Percentiles rank a stretch among this genome's conserved stretches.
Conservation (phyloP, 768 basidiomycete species). For the Boletus reticulatus region DNA sequence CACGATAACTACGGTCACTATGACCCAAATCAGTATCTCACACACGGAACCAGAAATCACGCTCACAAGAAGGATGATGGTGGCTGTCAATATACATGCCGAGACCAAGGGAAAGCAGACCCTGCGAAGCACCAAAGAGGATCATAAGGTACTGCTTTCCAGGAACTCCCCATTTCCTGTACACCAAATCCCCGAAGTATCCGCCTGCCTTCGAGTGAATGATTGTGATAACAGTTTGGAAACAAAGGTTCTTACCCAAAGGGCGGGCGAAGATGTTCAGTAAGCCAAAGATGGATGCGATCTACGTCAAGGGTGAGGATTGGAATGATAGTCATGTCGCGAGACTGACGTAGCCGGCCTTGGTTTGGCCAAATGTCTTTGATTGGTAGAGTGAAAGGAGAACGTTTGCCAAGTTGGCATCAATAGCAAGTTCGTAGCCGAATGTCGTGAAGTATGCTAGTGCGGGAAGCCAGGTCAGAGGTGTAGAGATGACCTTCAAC, state of each 20-base stretch:
- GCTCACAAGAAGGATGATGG: slow-evolving; percentile 19
- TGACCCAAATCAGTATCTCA: not conserved
- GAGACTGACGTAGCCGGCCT: slow-evolving; percentile 7
- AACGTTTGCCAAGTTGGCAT: slow-evolving; percentile 5
- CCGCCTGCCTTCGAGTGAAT: not conserved
- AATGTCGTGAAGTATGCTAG: slow-evolving; percentile 3
- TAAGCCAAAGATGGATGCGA: slow-evolving; percentile 2
- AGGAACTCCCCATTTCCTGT: slow-evolving; percentile 3
- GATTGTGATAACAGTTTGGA: not conserved
- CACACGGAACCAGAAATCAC: not conserved
- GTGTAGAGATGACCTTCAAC: not conserved
- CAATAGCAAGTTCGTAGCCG: slow-evolving; percentile 1
- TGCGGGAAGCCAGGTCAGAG: slow-evolving; percentile 5
- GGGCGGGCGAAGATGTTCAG: slow-evolving; percentile 2
- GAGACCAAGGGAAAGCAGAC: not conserved
- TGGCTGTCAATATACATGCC: slow-evolving; percentile 42
- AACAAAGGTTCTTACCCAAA: not conserved
- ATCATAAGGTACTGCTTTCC: slow-evolving; percentile 6
- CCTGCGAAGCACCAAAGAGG: not conserved
- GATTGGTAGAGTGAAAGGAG: slow-evolving; percentile 1
- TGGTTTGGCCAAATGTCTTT: not conserved
- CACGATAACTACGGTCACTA: not conserved
- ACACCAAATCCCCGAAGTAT: slow-evolving; percentile 1
- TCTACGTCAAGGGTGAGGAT: not conserved
- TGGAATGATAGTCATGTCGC: not conserved